Evolutionary conservation across 345 rosid species (phyloP).

Genomic region (Populus pruinosa): DNA sequence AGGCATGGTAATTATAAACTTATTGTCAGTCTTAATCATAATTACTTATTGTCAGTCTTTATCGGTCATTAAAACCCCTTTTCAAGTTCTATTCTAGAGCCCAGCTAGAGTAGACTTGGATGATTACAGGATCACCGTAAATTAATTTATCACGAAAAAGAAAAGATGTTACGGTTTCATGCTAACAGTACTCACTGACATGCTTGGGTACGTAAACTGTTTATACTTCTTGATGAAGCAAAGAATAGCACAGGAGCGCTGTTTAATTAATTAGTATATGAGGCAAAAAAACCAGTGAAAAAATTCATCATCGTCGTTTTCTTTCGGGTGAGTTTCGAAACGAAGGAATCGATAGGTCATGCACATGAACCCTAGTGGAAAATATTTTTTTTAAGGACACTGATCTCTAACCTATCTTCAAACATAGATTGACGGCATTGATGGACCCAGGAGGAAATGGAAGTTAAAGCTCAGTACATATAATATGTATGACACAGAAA

Average conservation of each 20-base stretch:
- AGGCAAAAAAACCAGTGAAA: neutral
- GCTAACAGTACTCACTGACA: neutral
- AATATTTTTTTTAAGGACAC: neutral
- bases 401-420: neutral
- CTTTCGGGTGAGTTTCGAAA: neutral
- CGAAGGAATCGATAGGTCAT: neutral
- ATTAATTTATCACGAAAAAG: neutral
- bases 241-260: neutral
- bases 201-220: neutral
- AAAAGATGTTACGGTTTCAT: neutral
- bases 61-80: neutral
- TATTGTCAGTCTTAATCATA: neutral
- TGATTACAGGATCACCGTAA: neutral
- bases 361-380: slow-evolving; percentile 3
- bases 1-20: neutral
- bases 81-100: neutral
- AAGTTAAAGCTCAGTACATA: neutral
- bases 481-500: slow-evolving; percentile 1
- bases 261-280: neutral
- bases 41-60: neutral
- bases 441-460: neutral
- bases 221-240: neutral
- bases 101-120: neutral
- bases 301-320: neutral
- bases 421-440: slow-evolving; percentile 3